phyloP scores from a whole-genome alignment of 345 rosid genomes.

The Gossypium rotundifolium region DNA sequence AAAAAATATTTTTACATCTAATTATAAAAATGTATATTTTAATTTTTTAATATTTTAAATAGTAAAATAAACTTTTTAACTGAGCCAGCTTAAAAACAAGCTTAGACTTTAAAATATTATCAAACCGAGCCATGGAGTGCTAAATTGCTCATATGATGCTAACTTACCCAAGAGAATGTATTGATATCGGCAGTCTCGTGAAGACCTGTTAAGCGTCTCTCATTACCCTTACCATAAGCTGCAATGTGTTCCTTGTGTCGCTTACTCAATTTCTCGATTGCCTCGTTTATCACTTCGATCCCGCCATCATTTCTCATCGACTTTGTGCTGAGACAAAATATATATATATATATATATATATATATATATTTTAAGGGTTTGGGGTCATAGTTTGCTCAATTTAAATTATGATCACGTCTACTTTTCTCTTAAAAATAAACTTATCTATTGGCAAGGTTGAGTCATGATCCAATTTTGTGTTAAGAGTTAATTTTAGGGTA shows the following conservation, averaged over 20 bases:
- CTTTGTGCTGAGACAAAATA: slow-evolving; percentile 45
- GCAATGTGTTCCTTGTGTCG: slow-evolving; percentile 77
- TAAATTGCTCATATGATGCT: not conserved
- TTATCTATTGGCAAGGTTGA: not conserved
- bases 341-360: not conserved
- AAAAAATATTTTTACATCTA: too few relatives aligned
- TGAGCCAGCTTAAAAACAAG: too few relatives aligned
- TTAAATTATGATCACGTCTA: too few relatives aligned
- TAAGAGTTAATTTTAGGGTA: too few relatives aligned
- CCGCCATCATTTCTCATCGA: slow-evolving; percentile 82
- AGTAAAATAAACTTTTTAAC: too few relatives aligned
- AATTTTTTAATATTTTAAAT: too few relatives aligned
- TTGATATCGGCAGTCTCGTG: slow-evolving; percentile 86
- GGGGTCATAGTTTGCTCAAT: accelerated
- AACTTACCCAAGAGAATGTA: slow-evolving; percentile 60
- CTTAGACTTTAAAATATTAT: too few relatives aligned
- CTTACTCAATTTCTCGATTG: slow-evolving; percentile 63
- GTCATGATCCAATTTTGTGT: too few relatives aligned
- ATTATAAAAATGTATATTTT: too few relatives aligned
- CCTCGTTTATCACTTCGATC: slow-evolving; percentile 46
- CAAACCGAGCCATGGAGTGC: not conserved
- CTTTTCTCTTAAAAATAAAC: too few relatives aligned
- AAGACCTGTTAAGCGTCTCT: slow-evolving; percentile 67
- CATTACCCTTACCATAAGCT: slow-evolving; percentile 79
- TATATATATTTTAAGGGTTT: not conserved